Evolutionary conservation across 2,329 filamentous ascomycete species (phyloP), one percentile per base, ranked within the genome.

Genomic region (Verticillium nubilum): DNA sequence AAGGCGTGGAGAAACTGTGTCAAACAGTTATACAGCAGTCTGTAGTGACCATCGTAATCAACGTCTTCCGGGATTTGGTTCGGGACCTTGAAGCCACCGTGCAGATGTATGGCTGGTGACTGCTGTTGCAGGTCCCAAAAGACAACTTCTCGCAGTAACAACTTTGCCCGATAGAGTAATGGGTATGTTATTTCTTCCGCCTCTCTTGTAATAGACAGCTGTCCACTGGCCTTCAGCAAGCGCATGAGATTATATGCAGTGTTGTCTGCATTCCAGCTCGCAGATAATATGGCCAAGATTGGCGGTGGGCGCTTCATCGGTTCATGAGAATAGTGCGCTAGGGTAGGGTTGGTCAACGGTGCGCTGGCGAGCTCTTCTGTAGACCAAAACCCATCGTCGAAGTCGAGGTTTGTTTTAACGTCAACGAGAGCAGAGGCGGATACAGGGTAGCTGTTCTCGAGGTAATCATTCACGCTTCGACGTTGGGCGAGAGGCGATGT

Each of bases 311-410:
- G 72, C 13, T 76, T 73, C 12, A 73, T 66, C 2, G 73, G 67
- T 2, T 78, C 74, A 59, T 71, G 72, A 17, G 69, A 70, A 64
- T 76, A 79, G 2, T 68, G 71, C 3, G 76, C 70, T 10, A 72
- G 61, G 4, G 73, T 70, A 4, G 74, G 73, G 54, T 77, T 78
- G 2, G 70, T 64, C 28, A 73, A 72, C 12, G 76, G 73, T 35
- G 76, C 62, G 53, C 67, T 73, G 7, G 76, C 76, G 26, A 81
- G 68, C 62, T 83, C 78, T 54, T 82, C 80, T 17, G 78, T 80
- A 79, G 80, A 83, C 83, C 83, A 86, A 65, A 86, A 85, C 1
- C 75, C 76, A 63, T 86, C 83, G 31, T 80, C 74, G 59, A 82
- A 84, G 64, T 86, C 83, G 3, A 83, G 67, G 58, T 78, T 75